Evolutionary conservation across 164 flowering plant genomes (phyloP), one percentile per base, ranked within the genome.

Genomic region (Magnolia officinalis): DNA sequence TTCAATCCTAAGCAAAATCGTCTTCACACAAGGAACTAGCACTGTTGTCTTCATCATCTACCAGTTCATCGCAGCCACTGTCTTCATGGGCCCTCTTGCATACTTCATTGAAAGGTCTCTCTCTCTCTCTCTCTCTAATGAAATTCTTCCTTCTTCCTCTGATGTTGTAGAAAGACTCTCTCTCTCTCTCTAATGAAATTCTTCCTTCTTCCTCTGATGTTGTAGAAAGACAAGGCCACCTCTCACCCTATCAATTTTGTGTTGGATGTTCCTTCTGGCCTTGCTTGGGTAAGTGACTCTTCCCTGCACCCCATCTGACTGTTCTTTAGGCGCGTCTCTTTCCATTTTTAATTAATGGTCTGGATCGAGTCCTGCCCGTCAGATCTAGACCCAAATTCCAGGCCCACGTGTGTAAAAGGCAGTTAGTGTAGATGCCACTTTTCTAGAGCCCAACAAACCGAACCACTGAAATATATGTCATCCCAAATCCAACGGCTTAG

Each of bases 91-190:
- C 26, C 70, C 74, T 65, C 63, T 77, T 14, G 79, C 79, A 5
- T 76, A 31, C 79, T 71, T 77, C 79, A 16, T 50, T 71, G 79
- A 77, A 77, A 71, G 79, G 79, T 77, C n/a, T 63, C 69, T 19
- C 76, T 74, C 55, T 63, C 52, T 8, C 51, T 37, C 45, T 6
- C 26, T 69, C 50, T 9, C 49, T 31, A 4, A 18, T 66, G 37
- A 66, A 66, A 21, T 37, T 64, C 23, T n/a, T 19, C 20, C 26
- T 18, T 21, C 24, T 20, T 20, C 23, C 67, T 63, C 24, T 19
- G 18, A n/a, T 59, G 19, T 59, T 59, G 18, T 23, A 23, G 24
- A 23, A 23, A 23, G 24, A 23, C 24, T 23, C 24, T 23, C 24
- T 23, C 24, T 23, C 24, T 63, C 50, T 20, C 37, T 14, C 49